phyloP scores from a whole-genome alignment of 2,329 filamentous ascomycete genomes.

The Neurospora sp. region DNA sequence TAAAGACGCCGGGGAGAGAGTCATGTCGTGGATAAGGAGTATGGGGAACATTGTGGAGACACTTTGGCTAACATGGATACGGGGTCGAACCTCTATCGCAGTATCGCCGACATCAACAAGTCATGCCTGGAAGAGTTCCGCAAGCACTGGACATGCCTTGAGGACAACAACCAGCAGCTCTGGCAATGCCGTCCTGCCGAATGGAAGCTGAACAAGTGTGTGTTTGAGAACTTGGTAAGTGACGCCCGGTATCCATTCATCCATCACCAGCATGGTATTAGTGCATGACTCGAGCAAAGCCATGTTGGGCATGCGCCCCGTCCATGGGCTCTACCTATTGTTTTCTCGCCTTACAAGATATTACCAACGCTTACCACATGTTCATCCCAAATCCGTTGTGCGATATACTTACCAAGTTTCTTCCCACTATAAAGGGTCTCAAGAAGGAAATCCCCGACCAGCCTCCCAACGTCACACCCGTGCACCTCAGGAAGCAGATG shows the following conservation, averaged over 20 bases:
- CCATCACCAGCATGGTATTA: not conserved
- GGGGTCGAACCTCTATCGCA: slow-evolving; percentile 25
- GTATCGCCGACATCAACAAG: slow-evolving; percentile 91
- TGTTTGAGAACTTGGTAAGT: slow-evolving; percentile 88
- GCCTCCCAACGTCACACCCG: slow-evolving; percentile 57
- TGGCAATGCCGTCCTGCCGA: slow-evolving; percentile 90
- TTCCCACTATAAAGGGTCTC: slow-evolving; percentile 47
- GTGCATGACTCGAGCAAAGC: not conserved
- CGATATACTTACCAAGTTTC: not conserved
- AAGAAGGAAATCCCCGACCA: slow-evolving; percentile 72
- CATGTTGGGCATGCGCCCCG: not conserved
- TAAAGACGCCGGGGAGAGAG: not conserved
- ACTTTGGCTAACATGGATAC: not conserved
- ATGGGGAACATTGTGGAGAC: not conserved
- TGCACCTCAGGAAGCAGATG: slow-evolving; percentile 60
- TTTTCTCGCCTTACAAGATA: not conserved
- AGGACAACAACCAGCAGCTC: slow-evolving; percentile 95
- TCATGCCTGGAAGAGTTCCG: slow-evolving; percentile 87
- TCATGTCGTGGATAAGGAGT: not conserved
- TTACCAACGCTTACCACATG: not conserved
- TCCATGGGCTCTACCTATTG: not conserved
- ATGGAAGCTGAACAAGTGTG: slow-evolving; percentile 87
- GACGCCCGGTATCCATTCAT: not conserved
- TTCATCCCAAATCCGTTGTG: not conserved
- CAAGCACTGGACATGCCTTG: slow-evolving; percentile 88